Evolutionary conservation across 768 basidiomycete genomes (phyloP).

Genomic region (Calocybe gangraenosa): DNA sequence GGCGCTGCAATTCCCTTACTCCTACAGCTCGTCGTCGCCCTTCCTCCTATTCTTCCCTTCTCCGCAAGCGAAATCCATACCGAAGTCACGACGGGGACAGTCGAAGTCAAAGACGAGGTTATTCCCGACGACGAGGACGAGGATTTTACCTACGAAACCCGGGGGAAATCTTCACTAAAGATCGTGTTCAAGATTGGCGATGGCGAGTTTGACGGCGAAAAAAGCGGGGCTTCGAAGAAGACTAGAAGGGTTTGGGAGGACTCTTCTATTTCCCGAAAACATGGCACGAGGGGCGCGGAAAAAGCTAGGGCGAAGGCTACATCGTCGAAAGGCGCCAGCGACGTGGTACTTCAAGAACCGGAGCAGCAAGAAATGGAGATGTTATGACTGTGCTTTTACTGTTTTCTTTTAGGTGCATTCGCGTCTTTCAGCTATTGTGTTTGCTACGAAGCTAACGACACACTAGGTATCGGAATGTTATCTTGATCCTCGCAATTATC

Average conservation of each 20-base stretch:
- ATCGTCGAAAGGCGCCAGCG: slow-evolving; percentile 13
- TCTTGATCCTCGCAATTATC: too few species aligned
- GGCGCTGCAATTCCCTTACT: slow-evolving; percentile 88
- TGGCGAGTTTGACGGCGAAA: slow-evolving; percentile 46
- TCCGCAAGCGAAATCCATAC: slow-evolving; percentile 46
- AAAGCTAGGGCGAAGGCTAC: slow-evolving; percentile 2
- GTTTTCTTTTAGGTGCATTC: neutral
- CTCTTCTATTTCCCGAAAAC: slow-evolving; percentile 1
- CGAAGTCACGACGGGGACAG: slow-evolving; percentile 63
- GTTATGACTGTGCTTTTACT: slow-evolving; percentile 6
- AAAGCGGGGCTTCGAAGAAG: slow-evolving; percentile 20
- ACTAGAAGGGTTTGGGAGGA: slow-evolving; percentile 10
- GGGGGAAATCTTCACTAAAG: slow-evolving; percentile 67
- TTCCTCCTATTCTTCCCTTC: slow-evolving; percentile 72
- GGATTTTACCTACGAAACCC: slow-evolving; percentile 57
- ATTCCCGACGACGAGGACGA: slow-evolving; percentile 73
- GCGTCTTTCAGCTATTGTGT: too few species aligned
- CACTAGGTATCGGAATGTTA: too few species aligned
- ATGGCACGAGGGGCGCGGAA: slow-evolving; percentile 5
- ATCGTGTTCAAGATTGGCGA: slow-evolving; percentile 60
- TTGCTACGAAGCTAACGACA: too few species aligned
- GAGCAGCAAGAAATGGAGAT: slow-evolving; percentile 40
- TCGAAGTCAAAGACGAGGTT: slow-evolving; percentile 76
- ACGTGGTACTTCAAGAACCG: slow-evolving; percentile 36
- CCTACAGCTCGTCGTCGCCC: slow-evolving; percentile 60